Percentiles rank a stretch among this genome's conserved stretches.
Conservation (phyloP, 805 yeast genomes). For the Candida cerambycidarum region DNA sequence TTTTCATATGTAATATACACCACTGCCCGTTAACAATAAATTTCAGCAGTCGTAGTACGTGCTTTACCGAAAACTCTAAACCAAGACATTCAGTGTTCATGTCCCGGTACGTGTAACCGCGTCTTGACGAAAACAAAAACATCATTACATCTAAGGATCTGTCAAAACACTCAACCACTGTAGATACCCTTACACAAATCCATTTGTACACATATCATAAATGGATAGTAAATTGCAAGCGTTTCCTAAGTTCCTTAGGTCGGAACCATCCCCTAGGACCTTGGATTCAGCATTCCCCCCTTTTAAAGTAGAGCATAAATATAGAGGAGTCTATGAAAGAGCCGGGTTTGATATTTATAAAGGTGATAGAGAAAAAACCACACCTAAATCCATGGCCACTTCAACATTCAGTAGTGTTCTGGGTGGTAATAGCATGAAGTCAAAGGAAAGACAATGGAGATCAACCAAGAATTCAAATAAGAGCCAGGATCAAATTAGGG, state of each 20-base stretch:
- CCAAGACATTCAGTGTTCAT: background rate
- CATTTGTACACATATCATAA: background rate
- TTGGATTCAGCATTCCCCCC: slow-evolving; percentile 67
- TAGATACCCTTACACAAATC: background rate
- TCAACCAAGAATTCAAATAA: background rate
- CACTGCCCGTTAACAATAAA: too few species aligned
- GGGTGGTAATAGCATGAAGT: background rate
- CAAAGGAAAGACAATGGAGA: background rate
- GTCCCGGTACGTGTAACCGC: background rate
- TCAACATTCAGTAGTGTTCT: slow-evolving; percentile 8
- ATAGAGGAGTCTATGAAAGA: slow-evolving; percentile 72
- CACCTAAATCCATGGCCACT: slow-evolving; percentile 10
- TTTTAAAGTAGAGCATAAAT: slow-evolving; percentile 57
- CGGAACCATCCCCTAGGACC: slow-evolving; percentile 25
- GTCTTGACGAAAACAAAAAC: slow-evolving; percentile 1
- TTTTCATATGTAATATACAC: background rate
- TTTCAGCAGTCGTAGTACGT: background rate
- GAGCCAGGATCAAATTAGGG: background rate
- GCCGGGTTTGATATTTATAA: slow-evolving; percentile 69
- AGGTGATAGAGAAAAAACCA: slow-evolving; percentile 7
- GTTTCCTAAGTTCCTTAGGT: slow-evolving; percentile 19
- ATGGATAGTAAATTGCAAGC: slow-evolving; percentile 11
- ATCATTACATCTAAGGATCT: background rate
- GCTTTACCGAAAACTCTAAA: background rate
- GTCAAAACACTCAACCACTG: background rate